Conservation (phyloP, 2,329 filamentous ascomycete species). For the Ophiostoma ips region DNA sequence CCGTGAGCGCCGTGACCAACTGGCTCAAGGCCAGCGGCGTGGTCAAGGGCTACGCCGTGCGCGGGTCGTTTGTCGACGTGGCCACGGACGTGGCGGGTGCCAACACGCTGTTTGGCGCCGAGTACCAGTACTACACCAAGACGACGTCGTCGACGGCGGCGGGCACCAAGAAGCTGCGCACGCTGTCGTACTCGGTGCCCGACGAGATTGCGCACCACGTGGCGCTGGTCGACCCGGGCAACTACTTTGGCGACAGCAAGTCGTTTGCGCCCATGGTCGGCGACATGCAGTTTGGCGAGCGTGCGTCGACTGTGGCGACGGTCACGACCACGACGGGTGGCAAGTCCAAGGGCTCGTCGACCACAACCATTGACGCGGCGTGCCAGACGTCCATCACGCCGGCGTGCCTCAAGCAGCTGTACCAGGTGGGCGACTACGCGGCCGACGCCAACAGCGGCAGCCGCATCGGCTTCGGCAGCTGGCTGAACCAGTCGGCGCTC, state of each 20-base stretch:
- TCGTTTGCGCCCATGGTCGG: slow-evolving; percentile 5
- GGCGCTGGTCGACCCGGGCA: slow-evolving; percentile 51
- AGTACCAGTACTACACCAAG: slow-evolving; percentile 19
- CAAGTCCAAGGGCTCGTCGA: slow-evolving; percentile 22
- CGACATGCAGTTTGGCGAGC: slow-evolving; percentile 1
- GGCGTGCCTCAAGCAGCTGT: slow-evolving; percentile 33
- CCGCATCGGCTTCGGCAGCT: slow-evolving; percentile 26
- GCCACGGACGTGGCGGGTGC: slow-evolving; percentile 16
- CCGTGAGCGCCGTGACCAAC: slow-evolving; percentile 32
- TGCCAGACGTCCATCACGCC: slow-evolving; percentile 28
- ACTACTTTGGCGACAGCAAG: slow-evolving; percentile 33
- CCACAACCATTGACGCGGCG: slow-evolving; percentile 11
- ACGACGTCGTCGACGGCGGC: too few species aligned
- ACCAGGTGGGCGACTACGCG: slow-evolving; percentile 29
- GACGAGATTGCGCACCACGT: slow-evolving; percentile 38
- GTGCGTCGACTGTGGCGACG: background rate
- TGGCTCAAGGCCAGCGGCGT: slow-evolving; percentile 44
- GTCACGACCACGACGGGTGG: slow-evolving; percentile 11
- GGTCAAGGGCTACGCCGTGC: slow-evolving; percentile 25
- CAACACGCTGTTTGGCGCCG: slow-evolving; percentile 18
- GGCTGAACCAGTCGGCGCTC: slow-evolving; percentile 33
- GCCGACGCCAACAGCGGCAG: slow-evolving; percentile 22
- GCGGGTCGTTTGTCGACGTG: slow-evolving; percentile 21
- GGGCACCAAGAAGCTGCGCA: slow-evolving; percentile 33
- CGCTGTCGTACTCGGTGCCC: slow-evolving; percentile 46